phyloP scores from a whole-genome alignment of 1,284 basidiomycete genomes.

The Cryptococcus sp. region DNA sequence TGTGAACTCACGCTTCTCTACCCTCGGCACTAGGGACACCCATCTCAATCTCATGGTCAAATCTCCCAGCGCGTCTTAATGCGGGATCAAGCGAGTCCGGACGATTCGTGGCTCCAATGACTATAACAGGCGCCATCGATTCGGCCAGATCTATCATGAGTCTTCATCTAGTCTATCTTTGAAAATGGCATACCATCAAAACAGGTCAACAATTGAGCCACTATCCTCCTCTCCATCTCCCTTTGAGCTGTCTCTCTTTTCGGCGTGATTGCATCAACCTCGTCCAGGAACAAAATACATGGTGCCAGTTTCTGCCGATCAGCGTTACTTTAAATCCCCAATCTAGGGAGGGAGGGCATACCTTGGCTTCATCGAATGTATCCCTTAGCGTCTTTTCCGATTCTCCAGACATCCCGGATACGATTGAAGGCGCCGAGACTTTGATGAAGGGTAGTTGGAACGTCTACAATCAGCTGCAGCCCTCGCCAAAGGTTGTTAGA shows the following conservation, averaged over 20 bases:
- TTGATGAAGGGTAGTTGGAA: slow-evolving; percentile 87
- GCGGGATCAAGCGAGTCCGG: slow-evolving; percentile 93
- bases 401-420: slow-evolving; percentile 96
- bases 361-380: slow-evolving; percentile 93
- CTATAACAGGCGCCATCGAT: slow-evolving; percentile 68
- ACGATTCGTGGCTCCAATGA: slow-evolving; percentile 94
- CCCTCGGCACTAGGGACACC: slow-evolving; percentile 90
- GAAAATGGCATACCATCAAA: slow-evolving; percentile 72
- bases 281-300: slow-evolving; percentile 89
- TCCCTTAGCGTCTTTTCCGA: slow-evolving; percentile 93
- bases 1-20: slow-evolving; percentile 68
- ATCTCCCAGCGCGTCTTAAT: slow-evolving; percentile 83
- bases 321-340: not conserved
- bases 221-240: slow-evolving; percentile 96
- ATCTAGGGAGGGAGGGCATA: slow-evolving; percentile 44
- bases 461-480: slow-evolving; percentile 58
- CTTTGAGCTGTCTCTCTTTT: slow-evolving; percentile 95
- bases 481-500: not conserved
- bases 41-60: slow-evolving; percentile 97
- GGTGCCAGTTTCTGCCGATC: slow-evolving; percentile 71
- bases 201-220: slow-evolving; percentile 93
- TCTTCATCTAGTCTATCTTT: not conserved
- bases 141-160: slow-evolving; percentile 35
- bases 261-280: slow-evolving; percentile 96
- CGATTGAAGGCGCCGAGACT: slow-evolving; percentile 89